Evolutionary conservation across 2,329 filamentous ascomycete genomes (phyloP).

Genomic region (Colletotrichum eleusines): DNA sequence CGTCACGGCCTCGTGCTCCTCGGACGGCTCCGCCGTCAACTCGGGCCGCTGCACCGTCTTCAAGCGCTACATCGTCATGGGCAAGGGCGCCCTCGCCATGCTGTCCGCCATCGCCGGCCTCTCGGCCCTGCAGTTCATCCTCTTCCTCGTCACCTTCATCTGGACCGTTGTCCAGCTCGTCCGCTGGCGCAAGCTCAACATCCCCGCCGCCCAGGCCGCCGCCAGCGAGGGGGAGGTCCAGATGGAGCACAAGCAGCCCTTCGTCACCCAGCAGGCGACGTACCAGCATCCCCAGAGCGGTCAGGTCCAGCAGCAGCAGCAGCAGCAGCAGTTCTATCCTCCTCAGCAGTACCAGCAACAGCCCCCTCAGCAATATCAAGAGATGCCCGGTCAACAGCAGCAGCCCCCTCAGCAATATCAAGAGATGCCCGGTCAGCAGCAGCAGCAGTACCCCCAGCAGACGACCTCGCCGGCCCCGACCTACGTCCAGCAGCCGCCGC

Average conservation of each 20-base stretch:
- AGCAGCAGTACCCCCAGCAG: neutral
- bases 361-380: conserved; percentile 26
- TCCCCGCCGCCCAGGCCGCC: conserved; percentile 27
- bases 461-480: neutral
- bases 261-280: conserved; percentile 39
- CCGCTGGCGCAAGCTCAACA: conserved; percentile 50
- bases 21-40: conserved; percentile 55
- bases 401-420: conserved; percentile 22
- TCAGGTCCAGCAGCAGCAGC: conserved; percentile 25
- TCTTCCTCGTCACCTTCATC: conserved; percentile 54
- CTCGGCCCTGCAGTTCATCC: conserved; percentile 57
- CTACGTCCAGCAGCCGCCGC: conserved; percentile 1
- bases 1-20: conserved; percentile 49
- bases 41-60: conserved; percentile 53
- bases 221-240: conserved; percentile 49
- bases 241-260: conserved; percentile 47
- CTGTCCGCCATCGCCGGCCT: conserved; percentile 58
- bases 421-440: conserved; percentile 17
- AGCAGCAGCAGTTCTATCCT: conserved; percentile 13
- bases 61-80: conserved; percentile 51
- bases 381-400: conserved; percentile 11
- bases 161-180: conserved; percentile 53
- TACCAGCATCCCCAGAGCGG: conserved; percentile 45
- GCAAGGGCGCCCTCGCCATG: conserved; percentile 50
- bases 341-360: conserved; percentile 24